Conservation (phyloP, 2,329 filamentous ascomycete genomes). For the Coccinonectria pachysandricola region DNA sequence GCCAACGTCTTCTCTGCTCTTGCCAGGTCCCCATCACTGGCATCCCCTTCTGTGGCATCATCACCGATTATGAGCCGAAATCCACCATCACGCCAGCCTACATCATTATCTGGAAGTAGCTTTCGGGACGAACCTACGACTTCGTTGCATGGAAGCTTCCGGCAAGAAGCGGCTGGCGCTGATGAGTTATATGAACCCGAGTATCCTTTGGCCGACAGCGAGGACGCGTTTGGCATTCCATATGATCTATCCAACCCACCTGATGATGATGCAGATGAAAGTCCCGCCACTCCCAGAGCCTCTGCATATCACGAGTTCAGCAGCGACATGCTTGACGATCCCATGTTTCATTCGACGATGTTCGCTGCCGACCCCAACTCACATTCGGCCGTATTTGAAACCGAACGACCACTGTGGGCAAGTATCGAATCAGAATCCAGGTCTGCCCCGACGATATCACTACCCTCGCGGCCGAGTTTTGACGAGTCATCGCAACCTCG, state of each 20-base stretch:
- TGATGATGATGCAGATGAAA: slow-evolving; percentile 27
- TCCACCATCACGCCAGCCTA: slow-evolving; percentile 24
- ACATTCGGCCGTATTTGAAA: slow-evolving; percentile 11
- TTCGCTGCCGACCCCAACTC: slow-evolving; percentile 6
- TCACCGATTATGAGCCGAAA: slow-evolving; percentile 40
- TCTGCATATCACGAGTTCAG: slow-evolving; percentile 32
- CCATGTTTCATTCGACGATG: slow-evolving; percentile 21
- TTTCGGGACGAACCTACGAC: slow-evolving; percentile 16
- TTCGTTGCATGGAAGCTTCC: slow-evolving; percentile 17
- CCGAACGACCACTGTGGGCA: slow-evolving; percentile 12
- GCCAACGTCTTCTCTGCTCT: slow-evolving; percentile 54
- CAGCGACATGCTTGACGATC: slow-evolving; percentile 15
- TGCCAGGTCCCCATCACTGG: slow-evolving; percentile 44
- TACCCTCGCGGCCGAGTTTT: slow-evolving; percentile 10
- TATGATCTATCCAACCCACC: slow-evolving; percentile 36
- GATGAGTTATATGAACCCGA: slow-evolving; percentile 14
- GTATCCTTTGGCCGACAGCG: slow-evolving; percentile 36
- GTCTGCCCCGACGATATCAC: slow-evolving; percentile 12
- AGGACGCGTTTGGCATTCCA: slow-evolving; percentile 46
- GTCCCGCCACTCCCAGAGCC: slow-evolving; percentile 43
- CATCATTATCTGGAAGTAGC: slow-evolving; percentile 18
- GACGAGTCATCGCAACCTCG: slow-evolving; percentile 2
- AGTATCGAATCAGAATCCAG: slow-evolving; percentile 10
- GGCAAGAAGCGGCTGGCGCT: slow-evolving; percentile 12
- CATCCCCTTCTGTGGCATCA: slow-evolving; percentile 30